Evolutionary conservation across 352 stramenopile species (phyloP), one percentile per base, ranked within the genome.

Genomic region (Peronosclerospora sorghi): DNA sequence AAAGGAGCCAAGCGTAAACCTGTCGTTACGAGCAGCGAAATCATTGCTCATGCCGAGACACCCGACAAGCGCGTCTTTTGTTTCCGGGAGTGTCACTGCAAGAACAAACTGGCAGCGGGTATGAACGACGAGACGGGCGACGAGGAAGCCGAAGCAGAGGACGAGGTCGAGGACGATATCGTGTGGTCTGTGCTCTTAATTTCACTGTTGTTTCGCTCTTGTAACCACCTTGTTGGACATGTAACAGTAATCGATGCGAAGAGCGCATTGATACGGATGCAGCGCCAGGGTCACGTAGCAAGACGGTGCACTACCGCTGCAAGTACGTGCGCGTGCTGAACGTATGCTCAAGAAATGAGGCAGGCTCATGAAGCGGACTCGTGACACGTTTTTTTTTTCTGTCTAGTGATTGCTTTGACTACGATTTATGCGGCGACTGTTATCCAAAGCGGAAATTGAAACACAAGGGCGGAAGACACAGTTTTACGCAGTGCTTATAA

Each of bases 401-500:
- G 21, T 26, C 12, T 40, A 86, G 73, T n/a, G 66, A 80, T 39
- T 86, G 73, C 56, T 86, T 83, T 28, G 68, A 86, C 58, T 86
- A 79, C 29, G 73, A 86, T 54, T 53, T 86, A 24, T 86, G 73
- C 38, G 54, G 54, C 13, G 37, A 51, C 37, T 86, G 73, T 56
- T 73, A 62, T 45, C 37, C 49, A 13, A 67, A 67, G 32, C 53
- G 56, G 37, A 63, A 45, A 50, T 48, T 50, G 23, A 60, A 52
- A 38, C 62, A 72, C 47, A 68, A 64, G 48, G 26, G 43, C 13
- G 62, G 58, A 38, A 60, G 43, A 46, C 62, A 72, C 51, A 52
- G 40, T 4, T 72, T 72, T 36, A 56, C 53, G 18, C 56, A 71
- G 45, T 62, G 55, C 36, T 53, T 64, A 57, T 68, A 67, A 41